phyloP scores from a whole-genome alignment of 768 basidiomycete species.

The Tephrocybe sp. region DNA sequence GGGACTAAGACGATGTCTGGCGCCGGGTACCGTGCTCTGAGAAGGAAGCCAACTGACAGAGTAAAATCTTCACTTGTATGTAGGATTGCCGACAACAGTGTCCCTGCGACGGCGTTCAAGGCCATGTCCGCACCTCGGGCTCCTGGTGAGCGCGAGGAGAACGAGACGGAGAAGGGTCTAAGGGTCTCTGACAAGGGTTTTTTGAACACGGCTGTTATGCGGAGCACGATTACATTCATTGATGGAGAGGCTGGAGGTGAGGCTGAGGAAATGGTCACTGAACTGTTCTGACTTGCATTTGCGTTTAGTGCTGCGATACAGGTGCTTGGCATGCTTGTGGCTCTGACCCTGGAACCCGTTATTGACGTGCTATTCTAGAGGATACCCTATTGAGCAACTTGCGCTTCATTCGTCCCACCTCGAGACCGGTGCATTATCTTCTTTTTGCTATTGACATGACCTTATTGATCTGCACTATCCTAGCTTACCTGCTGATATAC shows the following conservation, averaged over 20 bases:
- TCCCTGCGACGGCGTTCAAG: conserved; percentile 83
- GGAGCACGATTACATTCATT: conserved; percentile 84
- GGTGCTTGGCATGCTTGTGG: conserved; percentile 34
- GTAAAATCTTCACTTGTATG: not conserved
- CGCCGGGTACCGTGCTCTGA: not conserved
- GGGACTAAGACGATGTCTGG: not conserved
- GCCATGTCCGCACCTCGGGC: conserved; percentile 56
- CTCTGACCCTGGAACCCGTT: not conserved
- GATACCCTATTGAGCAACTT: conserved; percentile 91
- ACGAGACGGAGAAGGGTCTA: conserved; percentile 80
- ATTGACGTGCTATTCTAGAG: conserved; percentile 40
- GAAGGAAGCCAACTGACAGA: not conserved
- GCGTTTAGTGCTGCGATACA: conserved; percentile 63
- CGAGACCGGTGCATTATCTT: conserved; percentile 48
- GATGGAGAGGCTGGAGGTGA: conserved; percentile 83
- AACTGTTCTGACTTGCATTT: not conserved
- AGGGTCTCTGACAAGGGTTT: conserved; percentile 80
- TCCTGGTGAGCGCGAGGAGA: conserved; percentile 68
- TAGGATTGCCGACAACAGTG: conserved; percentile 79
- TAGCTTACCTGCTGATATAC: conserved; percentile 85
- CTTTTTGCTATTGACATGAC: not conserved
- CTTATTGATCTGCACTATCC: not conserved
- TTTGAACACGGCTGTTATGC: conserved; percentile 78
- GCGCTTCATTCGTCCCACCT: conserved; percentile 77
- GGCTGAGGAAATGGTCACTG: conserved; percentile 14